Conservation (phyloP, 1,284 basidiomycete genomes). For the Earliella scabrosa region DNA sequence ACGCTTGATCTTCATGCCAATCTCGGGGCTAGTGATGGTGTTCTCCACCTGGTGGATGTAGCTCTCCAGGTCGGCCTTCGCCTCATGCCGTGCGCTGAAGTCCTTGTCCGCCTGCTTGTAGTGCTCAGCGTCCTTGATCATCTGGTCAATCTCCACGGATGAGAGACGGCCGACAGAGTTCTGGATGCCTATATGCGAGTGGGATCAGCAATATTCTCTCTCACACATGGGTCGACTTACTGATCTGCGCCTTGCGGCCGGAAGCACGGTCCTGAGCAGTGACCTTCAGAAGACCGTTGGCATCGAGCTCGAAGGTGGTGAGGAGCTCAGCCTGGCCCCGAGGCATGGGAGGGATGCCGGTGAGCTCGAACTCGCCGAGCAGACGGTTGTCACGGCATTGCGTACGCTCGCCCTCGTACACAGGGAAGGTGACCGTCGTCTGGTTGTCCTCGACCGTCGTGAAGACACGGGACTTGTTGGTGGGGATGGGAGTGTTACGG, state of each 20-base stretch:
- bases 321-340: conserved; percentile 96
- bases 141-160: conserved; percentile 93
- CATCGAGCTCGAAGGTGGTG: conserved; percentile 97
- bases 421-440: conserved; percentile 96
- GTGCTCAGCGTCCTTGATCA: conserved; percentile 98
- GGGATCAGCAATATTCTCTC: conserved; percentile 11
- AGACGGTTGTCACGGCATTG: conserved; percentile 97
- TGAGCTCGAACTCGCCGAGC: conserved; percentile 97
- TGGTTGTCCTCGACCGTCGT: conserved; percentile 99
- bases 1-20: conserved; percentile 96
- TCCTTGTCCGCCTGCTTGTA: conserved; percentile 97
- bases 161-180: conserved; percentile 97
- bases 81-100: conserved; percentile 94
- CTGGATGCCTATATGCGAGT: conserved; percentile 69
- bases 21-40: conserved; percentile 93
- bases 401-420: conserved; percentile 96
- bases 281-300: conserved; percentile 96
- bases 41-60: conserved; percentile 95
- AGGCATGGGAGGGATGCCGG: conserved; percentile 95
- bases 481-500: conserved; percentile 96
- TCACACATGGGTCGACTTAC: conserved; percentile 48
- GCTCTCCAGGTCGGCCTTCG: conserved; percentile 94
- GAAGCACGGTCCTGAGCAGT: conserved; percentile 94
- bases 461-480: conserved; percentile 96
- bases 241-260: conserved; percentile 95